Percentiles rank a stretch among this genome's conserved stretches.
These are phyloP conservation scores for Leccinellum rugosiceps DNA, from an alignment of 768 basidiomycete genomes.

Conservation along the genomic window DNA sequence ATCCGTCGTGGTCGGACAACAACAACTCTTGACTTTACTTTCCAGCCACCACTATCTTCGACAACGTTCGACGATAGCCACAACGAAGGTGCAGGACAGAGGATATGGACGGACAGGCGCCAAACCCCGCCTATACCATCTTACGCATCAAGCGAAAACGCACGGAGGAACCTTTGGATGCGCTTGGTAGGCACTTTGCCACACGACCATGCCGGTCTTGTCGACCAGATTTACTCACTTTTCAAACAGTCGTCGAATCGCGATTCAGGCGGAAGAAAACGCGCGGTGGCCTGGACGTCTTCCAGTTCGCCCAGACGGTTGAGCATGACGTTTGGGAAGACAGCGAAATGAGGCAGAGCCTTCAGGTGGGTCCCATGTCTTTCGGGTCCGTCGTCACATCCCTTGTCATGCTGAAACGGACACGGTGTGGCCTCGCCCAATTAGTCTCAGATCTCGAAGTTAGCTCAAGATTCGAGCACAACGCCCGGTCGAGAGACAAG, in stretches of 20 bases:
- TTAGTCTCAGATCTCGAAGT: constrained; percentile 56
- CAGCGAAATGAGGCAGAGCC: constrained; percentile 48
- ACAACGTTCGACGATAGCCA: not conserved
- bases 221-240: constrained; percentile 13
- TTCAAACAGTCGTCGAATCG: constrained; percentile 57
- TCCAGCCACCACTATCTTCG: not conserved
- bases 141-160: constrained; percentile 81
- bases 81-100: not conserved
- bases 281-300: constrained; percentile 53
- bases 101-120: constrained; percentile 21
- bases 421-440: not conserved
- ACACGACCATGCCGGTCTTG: constrained; percentile 7
- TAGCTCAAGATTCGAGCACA: constrained; percentile 41
- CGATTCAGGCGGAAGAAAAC: constrained; percentile 59
- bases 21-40: not conserved
- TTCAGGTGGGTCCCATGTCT: constrained; percentile 48
- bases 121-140: constrained; percentile 57
- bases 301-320: constrained; percentile 79
- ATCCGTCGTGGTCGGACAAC: not conserved
- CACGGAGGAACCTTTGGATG: constrained; percentile 79
- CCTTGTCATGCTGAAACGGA: not conserved
- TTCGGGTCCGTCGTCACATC: not conserved
- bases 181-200: constrained; percentile 52
- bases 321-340: constrained; percentile 69
- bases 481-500: constrained; percentile 13